Evolutionary conservation across 768 basidiomycete species (phyloP).

Genomic region (Suillus bovinus): DNA sequence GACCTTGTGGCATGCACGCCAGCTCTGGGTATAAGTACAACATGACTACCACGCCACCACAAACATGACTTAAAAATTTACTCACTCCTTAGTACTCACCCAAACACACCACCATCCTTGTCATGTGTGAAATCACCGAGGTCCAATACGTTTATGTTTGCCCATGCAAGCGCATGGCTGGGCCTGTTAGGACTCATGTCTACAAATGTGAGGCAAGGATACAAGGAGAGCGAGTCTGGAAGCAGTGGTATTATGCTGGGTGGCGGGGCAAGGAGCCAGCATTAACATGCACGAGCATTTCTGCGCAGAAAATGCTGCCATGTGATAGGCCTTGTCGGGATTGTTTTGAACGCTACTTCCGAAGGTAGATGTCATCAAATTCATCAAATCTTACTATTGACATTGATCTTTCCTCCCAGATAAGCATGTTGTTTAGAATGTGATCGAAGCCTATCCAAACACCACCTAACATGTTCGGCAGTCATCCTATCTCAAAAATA

Average conservation of each 20-base stretch:
- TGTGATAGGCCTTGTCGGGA: background rate
- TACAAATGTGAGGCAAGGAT: background rate
- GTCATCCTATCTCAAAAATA: background rate
- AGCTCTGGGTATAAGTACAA: background rate
- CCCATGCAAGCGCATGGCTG: background rate
- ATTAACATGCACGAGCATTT: background rate
- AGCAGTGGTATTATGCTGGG: background rate
- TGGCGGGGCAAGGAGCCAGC: background rate
- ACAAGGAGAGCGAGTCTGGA: background rate
- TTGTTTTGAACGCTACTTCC: background rate
- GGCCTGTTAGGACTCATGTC: background rate
- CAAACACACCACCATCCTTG: background rate
- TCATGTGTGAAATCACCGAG: conserved; percentile 3
- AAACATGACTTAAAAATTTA: background rate
- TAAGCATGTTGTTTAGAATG: background rate
- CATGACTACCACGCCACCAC: too few species aligned
- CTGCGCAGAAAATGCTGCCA: background rate
- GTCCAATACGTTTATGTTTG: background rate
- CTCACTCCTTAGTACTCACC: too few species aligned
- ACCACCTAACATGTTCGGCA: too few species aligned
- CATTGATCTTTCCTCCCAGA: background rate
- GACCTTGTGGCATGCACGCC: background rate
- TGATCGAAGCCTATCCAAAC: background rate
- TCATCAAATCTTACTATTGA: too few species aligned
- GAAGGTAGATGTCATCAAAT: background rate